phyloP scores from a whole-genome alignment of 2,329 filamentous ascomycete genomes.

The Fusarium musae region DNA sequence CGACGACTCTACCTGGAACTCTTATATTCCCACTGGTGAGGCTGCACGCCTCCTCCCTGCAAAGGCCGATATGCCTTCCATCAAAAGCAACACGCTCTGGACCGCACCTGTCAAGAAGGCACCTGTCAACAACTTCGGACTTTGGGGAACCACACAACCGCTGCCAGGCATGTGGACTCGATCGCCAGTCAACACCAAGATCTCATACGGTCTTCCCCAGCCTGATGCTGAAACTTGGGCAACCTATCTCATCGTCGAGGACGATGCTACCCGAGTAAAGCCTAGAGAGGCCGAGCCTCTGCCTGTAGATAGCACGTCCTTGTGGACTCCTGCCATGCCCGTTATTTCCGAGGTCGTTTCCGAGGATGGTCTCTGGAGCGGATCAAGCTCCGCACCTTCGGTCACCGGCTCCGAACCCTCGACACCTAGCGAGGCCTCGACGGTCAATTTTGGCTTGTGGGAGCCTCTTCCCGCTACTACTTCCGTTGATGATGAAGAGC shows the following conservation, averaged over 20 bases:
- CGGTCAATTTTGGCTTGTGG: slow-evolving; percentile 42
- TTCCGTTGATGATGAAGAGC: slow-evolving; percentile 31
- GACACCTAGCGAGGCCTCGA: slow-evolving; percentile 13
- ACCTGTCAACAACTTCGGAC: slow-evolving; percentile 32
- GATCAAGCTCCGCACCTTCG: slow-evolving; percentile 26
- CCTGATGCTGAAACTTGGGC: slow-evolving; percentile 46
- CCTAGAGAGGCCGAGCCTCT: slow-evolving; percentile 40
- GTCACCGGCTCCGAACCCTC: slow-evolving; percentile 24
- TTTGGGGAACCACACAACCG: slow-evolving; percentile 39
- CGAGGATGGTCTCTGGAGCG: slow-evolving; percentile 38
- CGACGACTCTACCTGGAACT: slow-evolving; percentile 51
- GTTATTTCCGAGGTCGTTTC: slow-evolving; percentile 23
- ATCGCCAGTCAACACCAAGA: slow-evolving; percentile 23
- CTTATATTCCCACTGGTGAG: slow-evolving; percentile 45
- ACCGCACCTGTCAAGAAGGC: slow-evolving; percentile 32
- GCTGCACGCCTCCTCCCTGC: slow-evolving; percentile 47
- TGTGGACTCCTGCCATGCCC: slow-evolving; percentile 38
- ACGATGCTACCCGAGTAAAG: slow-evolving; percentile 39
- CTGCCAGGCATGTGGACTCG: slow-evolving; percentile 41
- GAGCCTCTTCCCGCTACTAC: slow-evolving; percentile 18
- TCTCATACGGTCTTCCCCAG: slow-evolving; percentile 46
- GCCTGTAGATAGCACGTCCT: slow-evolving; percentile 33
- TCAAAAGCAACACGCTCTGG: slow-evolving; percentile 55
- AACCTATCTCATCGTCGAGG: slow-evolving; percentile 37
- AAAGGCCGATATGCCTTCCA: slow-evolving; percentile 42